These are phyloP conservation scores for Pichia eremophila DNA, from an alignment of 805 yeast genomes.

Conservation along the genomic window DNA sequence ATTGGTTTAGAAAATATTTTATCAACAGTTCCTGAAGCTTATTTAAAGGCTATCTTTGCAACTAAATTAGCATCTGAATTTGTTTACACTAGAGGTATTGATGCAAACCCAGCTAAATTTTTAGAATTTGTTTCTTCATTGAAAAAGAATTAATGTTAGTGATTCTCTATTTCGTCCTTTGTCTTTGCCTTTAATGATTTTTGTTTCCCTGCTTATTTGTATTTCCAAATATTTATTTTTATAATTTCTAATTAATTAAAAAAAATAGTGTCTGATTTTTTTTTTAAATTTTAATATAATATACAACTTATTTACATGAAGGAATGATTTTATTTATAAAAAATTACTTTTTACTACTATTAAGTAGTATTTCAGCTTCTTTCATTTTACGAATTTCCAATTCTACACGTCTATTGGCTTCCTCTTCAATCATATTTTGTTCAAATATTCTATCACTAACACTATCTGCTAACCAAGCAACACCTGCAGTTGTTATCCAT, in stretches of 20 bases:
- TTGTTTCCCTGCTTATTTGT: neutral
- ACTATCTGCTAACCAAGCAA: constrained; percentile 25
- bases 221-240: no score
- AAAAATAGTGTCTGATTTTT: no score
- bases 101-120: constrained; percentile 71
- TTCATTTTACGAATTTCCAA: constrained; percentile 14
- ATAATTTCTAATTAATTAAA: no score
- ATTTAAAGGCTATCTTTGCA: constrained; percentile 81
- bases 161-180: neutral
- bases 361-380: constrained; percentile 1
- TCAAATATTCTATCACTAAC: constrained; percentile 21
- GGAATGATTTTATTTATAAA: neutral
- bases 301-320: no score
- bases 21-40: constrained; percentile 75
- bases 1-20: constrained; percentile 62
- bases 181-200: neutral
- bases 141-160: constrained; percentile 30
- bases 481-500: constrained; percentile 24
- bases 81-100: constrained; percentile 74
- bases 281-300: no score
- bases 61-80: constrained; percentile 76
- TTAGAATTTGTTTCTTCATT: constrained; percentile 57
- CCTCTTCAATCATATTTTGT: constrained; percentile 23
- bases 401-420: constrained; percentile 25
- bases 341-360: neutral